These are phyloP conservation scores for Puccinia polysora DNA, from an alignment of 1,284 basidiomycete genomes.

Conservation along the genomic window DNA sequence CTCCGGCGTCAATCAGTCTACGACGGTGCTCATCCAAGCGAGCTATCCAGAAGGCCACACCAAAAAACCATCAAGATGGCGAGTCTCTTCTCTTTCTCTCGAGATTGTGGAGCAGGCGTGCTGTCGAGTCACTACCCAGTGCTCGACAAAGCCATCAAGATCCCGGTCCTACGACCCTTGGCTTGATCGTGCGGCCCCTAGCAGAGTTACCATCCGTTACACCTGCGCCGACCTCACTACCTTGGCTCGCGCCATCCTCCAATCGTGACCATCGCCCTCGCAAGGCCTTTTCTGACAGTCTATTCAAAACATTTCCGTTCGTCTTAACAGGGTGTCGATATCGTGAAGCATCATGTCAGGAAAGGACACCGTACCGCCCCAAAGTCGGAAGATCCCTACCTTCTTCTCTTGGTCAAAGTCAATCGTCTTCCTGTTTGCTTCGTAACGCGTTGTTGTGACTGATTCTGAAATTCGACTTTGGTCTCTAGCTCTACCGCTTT, in stretches of 20 bases:
- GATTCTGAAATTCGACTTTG: background rate
- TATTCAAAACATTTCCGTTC: background rate
- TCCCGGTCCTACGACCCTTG: background rate
- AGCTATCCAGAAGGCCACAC: too few relatives aligned
- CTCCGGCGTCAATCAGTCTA: too few relatives aligned
- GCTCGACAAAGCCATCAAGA: constrained; percentile 15
- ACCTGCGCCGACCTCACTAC: background rate
- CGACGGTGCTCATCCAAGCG: too few relatives aligned
- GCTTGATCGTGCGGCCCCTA: background rate
- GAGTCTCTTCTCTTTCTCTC: background rate
- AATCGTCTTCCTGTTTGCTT: constrained; percentile 46
- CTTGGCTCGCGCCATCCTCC: background rate
- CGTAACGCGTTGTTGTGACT: background rate
- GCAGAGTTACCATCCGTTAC: background rate
- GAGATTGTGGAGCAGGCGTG: constrained; percentile 9
- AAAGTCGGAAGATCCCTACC: constrained; percentile 98
- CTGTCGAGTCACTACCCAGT: constrained; percentile 13
- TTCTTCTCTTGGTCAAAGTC: constrained; percentile 96
- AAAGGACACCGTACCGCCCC: constrained; percentile 91
- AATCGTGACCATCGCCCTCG: background rate
- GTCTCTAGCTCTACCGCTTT: constrained; percentile 88
- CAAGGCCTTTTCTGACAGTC: background rate
- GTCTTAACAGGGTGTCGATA: constrained; percentile 82
- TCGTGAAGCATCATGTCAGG: constrained; percentile 96
- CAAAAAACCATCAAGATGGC: background rate